Evolutionary conservation across 441 rosid species (phyloP).

Genomic region (Viola pubescens): DNA sequence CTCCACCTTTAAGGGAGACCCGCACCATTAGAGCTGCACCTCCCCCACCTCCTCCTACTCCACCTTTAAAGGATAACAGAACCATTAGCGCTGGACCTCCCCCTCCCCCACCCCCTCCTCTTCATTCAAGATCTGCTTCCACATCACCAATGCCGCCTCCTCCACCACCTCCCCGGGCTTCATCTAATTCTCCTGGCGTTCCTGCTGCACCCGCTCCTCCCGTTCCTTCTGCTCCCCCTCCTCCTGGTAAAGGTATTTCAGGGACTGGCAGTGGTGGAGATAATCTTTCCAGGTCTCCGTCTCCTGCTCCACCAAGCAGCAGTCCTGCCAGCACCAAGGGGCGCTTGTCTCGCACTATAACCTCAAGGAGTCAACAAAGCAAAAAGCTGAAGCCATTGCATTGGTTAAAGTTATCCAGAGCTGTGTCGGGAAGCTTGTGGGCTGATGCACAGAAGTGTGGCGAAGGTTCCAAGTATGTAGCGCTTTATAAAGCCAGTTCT

Average conservation of each 20-base stretch:
- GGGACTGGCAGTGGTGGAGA: slow-evolving; percentile 11
- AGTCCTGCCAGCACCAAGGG: slow-evolving; percentile 54
- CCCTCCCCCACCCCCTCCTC: slow-evolving; percentile 23
- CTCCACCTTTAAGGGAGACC: slow-evolving; percentile 30
- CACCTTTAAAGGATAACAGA: not conserved
- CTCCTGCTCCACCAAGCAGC: slow-evolving; percentile 55
- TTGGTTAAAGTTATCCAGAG: slow-evolving; percentile 93
- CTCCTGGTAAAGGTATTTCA: slow-evolving; percentile 25
- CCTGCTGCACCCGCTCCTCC: slow-evolving; percentile 51
- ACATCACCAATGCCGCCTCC: slow-evolving; percentile 19
- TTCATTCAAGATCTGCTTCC: slow-evolving; percentile 18
- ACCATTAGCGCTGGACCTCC: slow-evolving; percentile 2
- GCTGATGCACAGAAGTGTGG: slow-evolving; percentile 87
- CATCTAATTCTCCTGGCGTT: slow-evolving; percentile 30
- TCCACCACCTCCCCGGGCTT: slow-evolving; percentile 34
- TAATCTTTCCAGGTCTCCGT: slow-evolving; percentile 29
- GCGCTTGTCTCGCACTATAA: slow-evolving; percentile 53
- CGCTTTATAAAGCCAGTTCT: slow-evolving; percentile 14
- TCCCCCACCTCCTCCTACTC: slow-evolving; percentile 20
- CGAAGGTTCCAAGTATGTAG: slow-evolving; percentile 70
- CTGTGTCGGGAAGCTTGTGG: slow-evolving; percentile 94
- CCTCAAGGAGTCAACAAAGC: slow-evolving; percentile 41
- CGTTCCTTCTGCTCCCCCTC: slow-evolving; percentile 34
- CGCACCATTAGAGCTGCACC: slow-evolving; percentile 17
- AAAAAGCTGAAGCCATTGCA: slow-evolving; percentile 90